phyloP scores from a whole-genome alignment of 2,329 filamentous ascomycete species.

The Bisporella sp. region DNA sequence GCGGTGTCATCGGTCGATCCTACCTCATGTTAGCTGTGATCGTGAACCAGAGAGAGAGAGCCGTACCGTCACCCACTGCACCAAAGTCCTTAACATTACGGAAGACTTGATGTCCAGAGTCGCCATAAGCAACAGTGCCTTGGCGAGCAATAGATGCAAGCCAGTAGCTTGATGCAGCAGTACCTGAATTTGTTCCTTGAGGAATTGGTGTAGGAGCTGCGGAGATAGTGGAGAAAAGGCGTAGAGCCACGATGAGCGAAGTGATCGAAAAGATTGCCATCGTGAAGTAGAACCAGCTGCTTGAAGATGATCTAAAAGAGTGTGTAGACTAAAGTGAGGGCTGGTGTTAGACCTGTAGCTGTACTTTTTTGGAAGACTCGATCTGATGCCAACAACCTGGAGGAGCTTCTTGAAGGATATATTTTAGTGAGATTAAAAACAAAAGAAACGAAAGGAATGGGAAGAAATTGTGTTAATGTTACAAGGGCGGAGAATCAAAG shows the following conservation, averaged over 20 bases:
- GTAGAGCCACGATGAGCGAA: constrained; percentile 22
- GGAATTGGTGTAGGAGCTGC: constrained; percentile 15
- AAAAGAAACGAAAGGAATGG: too few relatives aligned
- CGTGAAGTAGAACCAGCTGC: constrained; percentile 27
- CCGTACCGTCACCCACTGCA: constrained; percentile 57
- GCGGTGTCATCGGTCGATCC: constrained; percentile 72
- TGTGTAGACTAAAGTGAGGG: constrained; percentile 16
- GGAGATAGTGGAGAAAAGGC: constrained; percentile 21
- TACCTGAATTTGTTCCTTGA: constrained; percentile 2
- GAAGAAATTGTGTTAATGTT: too few relatives aligned
- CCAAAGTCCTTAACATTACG: constrained; percentile 74
- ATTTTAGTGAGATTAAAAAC: too few relatives aligned
- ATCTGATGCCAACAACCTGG: too few relatives aligned
- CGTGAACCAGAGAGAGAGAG: constrained; percentile 31
- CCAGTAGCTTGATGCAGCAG: constrained; percentile 23
- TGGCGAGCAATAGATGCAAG: constrained; percentile 24
- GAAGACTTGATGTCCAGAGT: constrained; percentile 61
- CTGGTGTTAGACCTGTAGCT: constrained; percentile 10
- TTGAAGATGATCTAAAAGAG: constrained; percentile 24
- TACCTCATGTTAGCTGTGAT: constrained; percentile 43
- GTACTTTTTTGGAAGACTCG: too few relatives aligned
- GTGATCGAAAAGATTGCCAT: constrained; percentile 25
- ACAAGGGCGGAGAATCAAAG: too few relatives aligned
- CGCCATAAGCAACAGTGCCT: constrained; percentile 28
- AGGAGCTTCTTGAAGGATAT: too few relatives aligned